Evolutionary conservation across 2,329 filamentous ascomycete species (phyloP).

Genomic region (Botrytis medusae): DNA sequence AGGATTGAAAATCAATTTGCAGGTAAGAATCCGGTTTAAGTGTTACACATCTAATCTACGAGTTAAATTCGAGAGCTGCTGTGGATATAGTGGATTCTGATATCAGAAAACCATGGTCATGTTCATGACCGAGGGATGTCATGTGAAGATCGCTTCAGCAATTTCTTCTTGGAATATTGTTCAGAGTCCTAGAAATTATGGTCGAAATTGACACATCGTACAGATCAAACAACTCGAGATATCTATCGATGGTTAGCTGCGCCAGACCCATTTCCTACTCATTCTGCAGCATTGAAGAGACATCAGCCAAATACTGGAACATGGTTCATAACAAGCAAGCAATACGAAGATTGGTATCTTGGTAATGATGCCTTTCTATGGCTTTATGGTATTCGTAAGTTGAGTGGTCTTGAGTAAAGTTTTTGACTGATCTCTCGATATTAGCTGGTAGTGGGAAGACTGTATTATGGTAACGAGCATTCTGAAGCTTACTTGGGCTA

Average conservation of each 20-base stretch:
- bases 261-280: conserved; percentile 32
- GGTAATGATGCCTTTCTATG: conserved; percentile 42
- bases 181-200: not conserved
- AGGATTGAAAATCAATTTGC: conserved; percentile 25
- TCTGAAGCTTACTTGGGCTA: not conserved
- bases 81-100: not conserved
- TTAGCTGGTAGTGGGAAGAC: conserved; percentile 45
- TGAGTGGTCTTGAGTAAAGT: not conserved
- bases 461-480: conserved; percentile 39
- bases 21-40: conserved; percentile 17
- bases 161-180: too few species aligned
- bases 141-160: not conserved
- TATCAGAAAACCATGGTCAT: too few species aligned
- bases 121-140: not conserved
- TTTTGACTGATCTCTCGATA: conserved; percentile 15
- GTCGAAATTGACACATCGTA: not conserved
- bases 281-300: conserved; percentile 30
- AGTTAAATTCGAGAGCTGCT: not conserved
- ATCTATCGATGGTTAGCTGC: conserved; percentile 32
- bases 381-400: conserved; percentile 40
- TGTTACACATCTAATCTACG: not conserved
- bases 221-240: conserved; percentile 24
- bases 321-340: conserved; percentile 30
- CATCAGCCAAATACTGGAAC: conserved; percentile 32
- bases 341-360: conserved; percentile 38